Conservation (phyloP, 305 asterid species). For the Coffea humblotiana region DNA sequence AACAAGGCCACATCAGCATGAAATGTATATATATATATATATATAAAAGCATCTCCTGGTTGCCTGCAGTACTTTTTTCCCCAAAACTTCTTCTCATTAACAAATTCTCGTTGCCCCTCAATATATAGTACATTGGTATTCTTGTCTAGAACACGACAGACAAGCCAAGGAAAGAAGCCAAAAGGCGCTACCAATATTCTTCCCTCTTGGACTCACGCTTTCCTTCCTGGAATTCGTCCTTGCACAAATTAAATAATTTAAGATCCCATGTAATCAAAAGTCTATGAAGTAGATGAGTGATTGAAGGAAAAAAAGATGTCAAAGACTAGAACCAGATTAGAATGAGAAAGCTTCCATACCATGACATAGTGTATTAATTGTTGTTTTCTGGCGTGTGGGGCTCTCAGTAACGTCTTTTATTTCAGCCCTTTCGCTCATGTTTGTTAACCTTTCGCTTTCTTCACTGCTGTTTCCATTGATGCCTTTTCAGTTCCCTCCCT, state of each 20-base stretch:
- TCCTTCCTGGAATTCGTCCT: neutral
- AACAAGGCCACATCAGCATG: too few species aligned
- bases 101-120: too few species aligned
- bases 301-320: neutral
- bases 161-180: conserved; percentile 4
- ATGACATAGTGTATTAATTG: neutral
- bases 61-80: neutral
- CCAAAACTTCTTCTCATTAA: neutral
- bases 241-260: neutral
- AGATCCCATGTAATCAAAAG: neutral
- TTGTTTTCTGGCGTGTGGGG: conserved; percentile 18
- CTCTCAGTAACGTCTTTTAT: conserved; percentile 8
- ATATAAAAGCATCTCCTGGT: neutral
- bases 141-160: neutral
- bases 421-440: conserved; percentile 18
- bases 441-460: conserved; percentile 23
- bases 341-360: conserved; percentile 3
- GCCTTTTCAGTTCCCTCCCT: conserved; percentile 10
- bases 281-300: conserved; percentile 9
- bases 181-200: neutral
- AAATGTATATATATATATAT: too few species aligned
- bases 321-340: neutral
- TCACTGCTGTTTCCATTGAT: conserved; percentile 9
- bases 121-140: neutral
- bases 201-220: neutral